phyloP scores from a whole-genome alignment of 2,329 filamentous ascomycete genomes.

The Lecanicillium sp. region DNA sequence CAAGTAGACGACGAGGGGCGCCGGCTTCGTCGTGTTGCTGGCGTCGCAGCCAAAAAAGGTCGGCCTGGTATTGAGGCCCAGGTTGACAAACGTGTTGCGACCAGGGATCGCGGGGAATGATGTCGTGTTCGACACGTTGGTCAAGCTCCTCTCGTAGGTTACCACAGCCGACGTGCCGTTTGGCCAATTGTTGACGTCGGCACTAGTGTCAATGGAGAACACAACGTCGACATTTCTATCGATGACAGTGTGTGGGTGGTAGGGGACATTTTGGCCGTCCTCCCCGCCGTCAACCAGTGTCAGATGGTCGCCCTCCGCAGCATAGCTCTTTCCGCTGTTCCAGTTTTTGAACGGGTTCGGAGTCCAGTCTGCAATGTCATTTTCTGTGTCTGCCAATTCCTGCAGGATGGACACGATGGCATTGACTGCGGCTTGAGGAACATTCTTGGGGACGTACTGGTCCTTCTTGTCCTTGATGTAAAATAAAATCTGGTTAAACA shows the following conservation, averaged over 20 bases:
- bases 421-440: slow-evolving; percentile 33
- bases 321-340: slow-evolving; percentile 36
- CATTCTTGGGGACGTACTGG: slow-evolving; percentile 42
- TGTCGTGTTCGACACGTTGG: slow-evolving; percentile 41
- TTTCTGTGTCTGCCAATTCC: slow-evolving; percentile 47
- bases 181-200: slow-evolving; percentile 54
- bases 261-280: slow-evolving; percentile 71
- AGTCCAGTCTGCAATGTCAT: slow-evolving; percentile 68
- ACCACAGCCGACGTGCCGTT: slow-evolving; percentile 52
- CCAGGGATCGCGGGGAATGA: slow-evolving; percentile 53
- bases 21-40: slow-evolving; percentile 39
- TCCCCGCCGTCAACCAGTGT: slow-evolving; percentile 76
- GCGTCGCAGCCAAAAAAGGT: slow-evolving; percentile 60
- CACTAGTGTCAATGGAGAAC: slow-evolving; percentile 57
- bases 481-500: slow-evolving; percentile 69
- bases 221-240: slow-evolving; percentile 51
- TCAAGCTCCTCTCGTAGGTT: slow-evolving; percentile 46
- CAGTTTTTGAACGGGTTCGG: slow-evolving; percentile 53
- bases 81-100: slow-evolving; percentile 46
- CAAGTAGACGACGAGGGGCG: slow-evolving; percentile 77
- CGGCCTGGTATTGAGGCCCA: slow-evolving; percentile 50
- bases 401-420: slow-evolving; percentile 43
- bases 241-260: slow-evolving; percentile 53
- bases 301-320: slow-evolving; percentile 41
- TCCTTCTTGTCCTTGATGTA: slow-evolving; percentile 47